Conservation (phyloP, 192 early-diverging fungal genomes). For the Backusella mclennaniae region DNA sequence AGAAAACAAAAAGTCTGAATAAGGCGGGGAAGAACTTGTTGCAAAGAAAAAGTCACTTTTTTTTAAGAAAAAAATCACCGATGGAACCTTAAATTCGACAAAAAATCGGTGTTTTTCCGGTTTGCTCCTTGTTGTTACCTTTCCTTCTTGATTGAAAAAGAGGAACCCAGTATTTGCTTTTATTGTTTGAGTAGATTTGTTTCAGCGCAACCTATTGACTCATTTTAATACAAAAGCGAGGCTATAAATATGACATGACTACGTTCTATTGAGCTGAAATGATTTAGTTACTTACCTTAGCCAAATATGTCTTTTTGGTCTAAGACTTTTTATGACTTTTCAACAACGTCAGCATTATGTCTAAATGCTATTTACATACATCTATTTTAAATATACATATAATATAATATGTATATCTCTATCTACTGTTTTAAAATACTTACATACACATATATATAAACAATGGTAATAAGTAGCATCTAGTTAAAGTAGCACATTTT, state of each 20-base stretch:
- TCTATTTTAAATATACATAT: not conserved
- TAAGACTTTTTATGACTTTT: not conserved
- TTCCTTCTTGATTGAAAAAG: not conserved
- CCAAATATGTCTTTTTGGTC: not conserved
- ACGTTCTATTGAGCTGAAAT: not conserved
- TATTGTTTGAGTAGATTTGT: not conserved
- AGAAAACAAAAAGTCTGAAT: not conserved
- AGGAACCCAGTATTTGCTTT: not conserved
- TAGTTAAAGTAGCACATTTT: too few species aligned
- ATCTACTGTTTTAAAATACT: too few species aligned
- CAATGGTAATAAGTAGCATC: too few species aligned
- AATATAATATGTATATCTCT: not conserved
- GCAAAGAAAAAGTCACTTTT: slow-evolving; percentile 4
- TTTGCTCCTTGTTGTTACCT: not conserved
- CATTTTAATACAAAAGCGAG: not conserved
- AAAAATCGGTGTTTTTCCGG: slow-evolving; percentile 4
- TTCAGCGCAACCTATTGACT: not conserved
- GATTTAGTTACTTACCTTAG: not conserved
- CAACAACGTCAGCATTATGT: not conserved
- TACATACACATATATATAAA: too few species aligned
- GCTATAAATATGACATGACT: not conserved
- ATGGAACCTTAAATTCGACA: not conserved
- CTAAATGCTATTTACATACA: not conserved
- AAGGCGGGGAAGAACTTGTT: not conserved
- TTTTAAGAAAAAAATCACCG: not conserved